Base-by-base conservation (phyloP, 352 stramenopile species). In the Pythium aphanidermatum region DNA sequence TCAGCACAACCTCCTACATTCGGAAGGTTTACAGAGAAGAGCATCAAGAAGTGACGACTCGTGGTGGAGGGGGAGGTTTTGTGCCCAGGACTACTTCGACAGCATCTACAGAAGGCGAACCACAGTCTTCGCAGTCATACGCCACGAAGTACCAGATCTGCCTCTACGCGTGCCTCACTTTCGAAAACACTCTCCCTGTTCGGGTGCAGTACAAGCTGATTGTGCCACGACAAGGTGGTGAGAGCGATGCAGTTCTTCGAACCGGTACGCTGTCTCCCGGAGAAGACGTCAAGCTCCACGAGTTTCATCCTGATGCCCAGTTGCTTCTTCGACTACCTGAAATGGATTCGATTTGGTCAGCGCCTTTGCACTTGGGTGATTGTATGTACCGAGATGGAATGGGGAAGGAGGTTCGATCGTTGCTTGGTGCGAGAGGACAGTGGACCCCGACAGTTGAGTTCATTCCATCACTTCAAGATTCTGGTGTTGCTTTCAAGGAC, bases 11-110 rank as follows among this genome's bases (percentile, higher is more conserved):
- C 6, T 75, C 75, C 9, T 73, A 84, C 47, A 86, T 92, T 65
- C 71, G 83, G 14, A 93, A 95, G 30, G 82, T 95, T 9, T 95
- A 92, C 56, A 68, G 82, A 19, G 83, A 95, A 70, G 78, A 95
- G 21, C 76, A 92, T 17, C 77, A 88, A 46, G 74, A 77, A 23
- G 65, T 87, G 33, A 56, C 86, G 27, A 85, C 72, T 6, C 73
- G 80, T 42, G 69, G 65, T 8, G 42, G 36, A n/a, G 36, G n/a
- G n/a, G n/a, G n/a, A n/a, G n/a, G n/a, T n/a, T n/a, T n/a, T n/a
- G n/a, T n/a, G n/a, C n/a, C n/a, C n/a, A n/a, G 35, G 4, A 27
- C 24, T 13, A 33, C 28, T 17, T 38, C 38, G n/a, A 27, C 28
- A 14, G 19, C 16, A 21, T 12, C 16, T 2, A 30, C 31, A 1